Base-by-base conservation (phyloP, 2,329 filamentous ascomycete genomes). In the Fonsecaea multimorphosa region DNA sequence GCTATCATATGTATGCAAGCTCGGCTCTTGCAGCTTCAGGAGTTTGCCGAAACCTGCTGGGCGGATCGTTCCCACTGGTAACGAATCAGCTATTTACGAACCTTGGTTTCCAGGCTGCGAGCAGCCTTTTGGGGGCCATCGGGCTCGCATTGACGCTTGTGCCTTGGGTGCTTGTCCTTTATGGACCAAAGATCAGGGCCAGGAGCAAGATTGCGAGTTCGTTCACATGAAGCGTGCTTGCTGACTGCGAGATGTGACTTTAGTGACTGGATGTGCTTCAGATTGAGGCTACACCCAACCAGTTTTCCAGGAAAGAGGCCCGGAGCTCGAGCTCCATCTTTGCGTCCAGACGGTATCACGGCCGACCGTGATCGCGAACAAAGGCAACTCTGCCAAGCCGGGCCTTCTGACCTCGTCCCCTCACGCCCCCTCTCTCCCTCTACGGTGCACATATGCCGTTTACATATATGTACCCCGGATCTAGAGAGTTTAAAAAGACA, bases 41-140 rank as follows among this genome's bases (percentile, higher is more conserved):
- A n/a, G 94, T 91, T 74, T 95, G 91, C 79, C 87, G 93, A 14
- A 97, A 97, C 74, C 82, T 96, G 1, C 80, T 97, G 0, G 92
- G 90, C 14, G 93, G 93, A 1, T 78, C 87, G 0, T 96, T 97
- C 69, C 92, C 93, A 0, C 81, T 97, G 0, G 85, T 96, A 6
- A 92, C 91, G 0, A 81, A 82, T 1, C 82, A 87, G 56, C 85
- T 97, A 82, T 97, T 94, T 73, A 83, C 78, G 1, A 87, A 87
- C 7, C 79, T 97, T 56, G 90, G 90, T 0, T 88, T 90, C 71
- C 86, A 86, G 11, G 87, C 84, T 1, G 92, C 91, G 0, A 91
- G 89, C 1, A 91, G 87, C 67, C 75, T 97, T 44, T 79, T 97
- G 2, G 93, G 93, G 4, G 90, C 87, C 0, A 86, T 97, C 67